These are phyloP conservation scores for Aspergillus novoparasiticus DNA, from an alignment of 2,329 filamentous ascomycete genomes.

Conservation along the genomic window DNA sequence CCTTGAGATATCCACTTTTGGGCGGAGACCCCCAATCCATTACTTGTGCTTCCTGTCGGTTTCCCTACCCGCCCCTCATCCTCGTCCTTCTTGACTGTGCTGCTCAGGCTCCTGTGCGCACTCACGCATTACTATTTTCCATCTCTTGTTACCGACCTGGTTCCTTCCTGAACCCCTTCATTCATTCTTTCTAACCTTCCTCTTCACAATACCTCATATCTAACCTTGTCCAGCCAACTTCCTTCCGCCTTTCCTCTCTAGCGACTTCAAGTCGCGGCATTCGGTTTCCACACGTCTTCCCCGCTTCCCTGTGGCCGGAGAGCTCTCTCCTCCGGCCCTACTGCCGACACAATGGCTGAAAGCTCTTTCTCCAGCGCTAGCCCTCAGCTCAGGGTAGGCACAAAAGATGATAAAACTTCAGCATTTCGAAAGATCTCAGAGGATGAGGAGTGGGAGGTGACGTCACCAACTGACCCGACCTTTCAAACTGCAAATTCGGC, in stretches of 20 bases:
- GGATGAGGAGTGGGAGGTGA: constrained; percentile 80
- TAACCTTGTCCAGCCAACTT: constrained; percentile 68
- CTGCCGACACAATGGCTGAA: constrained; percentile 63
- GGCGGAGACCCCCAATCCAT: constrained; percentile 17
- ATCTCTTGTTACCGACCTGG: constrained; percentile 2
- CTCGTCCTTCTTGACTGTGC: constrained; percentile 16
- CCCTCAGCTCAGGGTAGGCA: constrained; percentile 78
- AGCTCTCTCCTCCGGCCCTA: constrained; percentile 30
- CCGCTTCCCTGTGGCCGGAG: constrained; percentile 31
- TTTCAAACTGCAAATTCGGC: constrained; percentile 52
- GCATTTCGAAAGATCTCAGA: constrained; percentile 69
- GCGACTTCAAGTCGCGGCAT: constrained; percentile 66
- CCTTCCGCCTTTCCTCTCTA: constrained; percentile 57
- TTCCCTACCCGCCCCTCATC: constrained; percentile 26
- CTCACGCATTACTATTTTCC: constrained; percentile 9
- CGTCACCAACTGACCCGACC: constrained; percentile 69
- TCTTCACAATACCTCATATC: constrained; percentile 20
- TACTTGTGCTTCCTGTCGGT: constrained; percentile 17
- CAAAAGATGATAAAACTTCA: constrained; percentile 58
- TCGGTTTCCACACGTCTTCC: constrained; percentile 51
- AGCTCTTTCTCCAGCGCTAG: constrained; percentile 76
- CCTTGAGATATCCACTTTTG: constrained; percentile 25
- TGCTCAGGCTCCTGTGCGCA: constrained; percentile 3
- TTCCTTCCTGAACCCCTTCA: not conserved
- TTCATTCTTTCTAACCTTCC: constrained; percentile 14